phyloP scores from a whole-genome alignment of 169 alveolate species.

The Plasmodium fragile region DNA sequence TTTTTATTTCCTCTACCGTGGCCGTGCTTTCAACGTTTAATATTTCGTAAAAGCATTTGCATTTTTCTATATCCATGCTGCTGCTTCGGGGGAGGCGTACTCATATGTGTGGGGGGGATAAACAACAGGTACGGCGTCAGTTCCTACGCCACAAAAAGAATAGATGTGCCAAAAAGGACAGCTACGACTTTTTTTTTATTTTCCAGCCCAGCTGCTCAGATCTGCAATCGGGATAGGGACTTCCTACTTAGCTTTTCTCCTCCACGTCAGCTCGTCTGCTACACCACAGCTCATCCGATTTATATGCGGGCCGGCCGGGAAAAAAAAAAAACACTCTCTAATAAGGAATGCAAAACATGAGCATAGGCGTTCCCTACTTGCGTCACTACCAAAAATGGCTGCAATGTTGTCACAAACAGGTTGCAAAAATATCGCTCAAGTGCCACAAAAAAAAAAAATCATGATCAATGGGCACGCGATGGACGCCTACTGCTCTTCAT shows the following conservation, averaged over 20 bases:
- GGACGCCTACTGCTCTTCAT: background rate
- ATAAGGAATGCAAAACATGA: background rate
- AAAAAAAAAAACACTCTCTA: background rate
- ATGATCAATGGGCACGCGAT: background rate
- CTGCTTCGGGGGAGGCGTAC: background rate
- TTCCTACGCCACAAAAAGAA: too few relatives aligned
- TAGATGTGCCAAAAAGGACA: background rate
- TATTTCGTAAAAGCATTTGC: slow-evolving; percentile 78
- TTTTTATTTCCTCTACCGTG: slow-evolving; percentile 86
- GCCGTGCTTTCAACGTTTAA: slow-evolving; percentile 77
- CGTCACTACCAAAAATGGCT: background rate
- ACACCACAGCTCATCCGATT: background rate
- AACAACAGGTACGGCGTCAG: background rate
- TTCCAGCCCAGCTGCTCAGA: background rate
- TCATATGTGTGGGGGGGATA: background rate
- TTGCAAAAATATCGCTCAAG: background rate
- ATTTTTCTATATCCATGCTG: slow-evolving; percentile 55
- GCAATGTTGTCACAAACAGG: background rate
- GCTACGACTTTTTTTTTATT: background rate
- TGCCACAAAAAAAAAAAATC: background rate
- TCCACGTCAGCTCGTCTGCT: background rate
- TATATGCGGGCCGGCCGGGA: background rate
- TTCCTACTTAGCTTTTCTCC: background rate
- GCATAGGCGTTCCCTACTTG: background rate
- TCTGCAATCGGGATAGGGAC: background rate